A percentile compares a stretch with the other conserved stretches of the same genome.
Conservation (phyloP, 2,329 filamentous ascomycete species). For the Metarhizium humberi region DNA sequence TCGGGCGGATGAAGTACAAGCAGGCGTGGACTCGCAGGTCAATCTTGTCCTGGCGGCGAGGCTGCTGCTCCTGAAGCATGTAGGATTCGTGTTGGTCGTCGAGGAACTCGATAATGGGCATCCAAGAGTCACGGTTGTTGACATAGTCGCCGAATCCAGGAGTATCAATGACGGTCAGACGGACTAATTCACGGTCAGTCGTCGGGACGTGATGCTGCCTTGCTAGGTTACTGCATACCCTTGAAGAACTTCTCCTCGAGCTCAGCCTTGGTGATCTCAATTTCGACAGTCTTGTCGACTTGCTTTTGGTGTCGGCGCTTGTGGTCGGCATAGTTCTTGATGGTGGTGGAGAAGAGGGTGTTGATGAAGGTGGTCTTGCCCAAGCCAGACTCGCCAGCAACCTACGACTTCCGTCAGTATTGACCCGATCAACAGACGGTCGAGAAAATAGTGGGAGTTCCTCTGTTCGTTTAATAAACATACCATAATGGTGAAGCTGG, state of each 20-base stretch:
- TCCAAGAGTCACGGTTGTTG: conserved; percentile 99
- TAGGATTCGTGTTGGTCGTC: conserved; percentile 99
- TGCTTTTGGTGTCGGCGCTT: conserved; percentile 99
- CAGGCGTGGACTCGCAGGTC: conserved; percentile 97
- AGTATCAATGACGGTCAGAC: conserved; percentile 96
- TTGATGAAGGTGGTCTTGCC: conserved; percentile 99
- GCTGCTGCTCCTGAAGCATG: conserved; percentile 99
- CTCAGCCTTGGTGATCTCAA: conserved; percentile 99
- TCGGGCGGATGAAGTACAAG: conserved; percentile 98
- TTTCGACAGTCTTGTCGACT: conserved; percentile 99
- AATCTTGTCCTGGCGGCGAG: conserved; percentile 95
- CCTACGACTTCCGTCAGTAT: conserved; percentile 39
- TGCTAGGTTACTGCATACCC: conserved; percentile 46
- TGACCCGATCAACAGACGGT: neutral
- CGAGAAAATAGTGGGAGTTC: neutral
- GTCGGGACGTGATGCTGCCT: neutral
- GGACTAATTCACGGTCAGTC: conserved; percentile 50
- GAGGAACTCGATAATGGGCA: conserved; percentile 99
- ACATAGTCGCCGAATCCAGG: conserved; percentile 99
- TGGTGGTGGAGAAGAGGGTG: conserved; percentile 98
- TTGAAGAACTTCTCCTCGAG: conserved; percentile 99
- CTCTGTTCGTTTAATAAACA: neutral
- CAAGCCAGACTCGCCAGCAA: conserved; percentile 95
- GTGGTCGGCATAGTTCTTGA: conserved; percentile 99
- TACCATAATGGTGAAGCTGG: conserved; percentile 99